These are phyloP conservation scores for Termitomyces sp. DNA, from an alignment of 768 basidiomycete species.

Conservation along the genomic window DNA sequence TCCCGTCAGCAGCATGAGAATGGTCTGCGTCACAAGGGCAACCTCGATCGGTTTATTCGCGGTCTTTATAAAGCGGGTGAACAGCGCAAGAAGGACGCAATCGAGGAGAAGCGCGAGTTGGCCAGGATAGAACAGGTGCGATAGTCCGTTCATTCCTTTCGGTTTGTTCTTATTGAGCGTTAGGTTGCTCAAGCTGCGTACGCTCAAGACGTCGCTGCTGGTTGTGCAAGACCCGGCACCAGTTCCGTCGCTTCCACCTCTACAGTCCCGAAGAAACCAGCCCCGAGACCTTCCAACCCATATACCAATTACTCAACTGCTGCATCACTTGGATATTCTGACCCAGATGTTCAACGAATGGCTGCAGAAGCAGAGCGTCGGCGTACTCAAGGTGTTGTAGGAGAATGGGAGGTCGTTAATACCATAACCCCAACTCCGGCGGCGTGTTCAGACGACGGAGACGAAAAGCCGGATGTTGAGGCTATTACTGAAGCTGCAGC, in stretches of 20 bases:
- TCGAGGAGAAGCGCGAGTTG: constrained; percentile 88
- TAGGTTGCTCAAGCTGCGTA: constrained; percentile 80
- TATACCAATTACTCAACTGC: constrained; percentile 87
- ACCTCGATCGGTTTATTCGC: constrained; percentile 86
- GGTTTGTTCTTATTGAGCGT: not conserved
- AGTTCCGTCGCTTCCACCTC: constrained; percentile 28
- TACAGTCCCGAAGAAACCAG: constrained; percentile 32
- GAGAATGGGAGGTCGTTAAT: constrained; percentile 71
- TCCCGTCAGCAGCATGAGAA: constrained; percentile 90
- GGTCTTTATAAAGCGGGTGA: constrained; percentile 91
- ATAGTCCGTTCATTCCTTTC: not conserved
- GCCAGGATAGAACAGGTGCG: constrained; percentile 74
- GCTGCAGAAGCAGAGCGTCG: constrained; percentile 56
- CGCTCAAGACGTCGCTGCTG: constrained; percentile 70
- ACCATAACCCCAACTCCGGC: constrained; percentile 19
- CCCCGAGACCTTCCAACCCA: constrained; percentile 53
- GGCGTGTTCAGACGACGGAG: constrained; percentile 11
- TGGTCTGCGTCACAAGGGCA: constrained; percentile 91
- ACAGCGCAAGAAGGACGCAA: constrained; percentile 77
- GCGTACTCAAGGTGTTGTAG: constrained; percentile 62
- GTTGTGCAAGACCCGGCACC: constrained; percentile 38
- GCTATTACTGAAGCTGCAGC: constrained; percentile 14
- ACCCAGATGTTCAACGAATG: constrained; percentile 66
- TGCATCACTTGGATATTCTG: constrained; percentile 71
- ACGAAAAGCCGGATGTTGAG: constrained; percentile 6